A percentile compares a stretch with the other conserved stretches of the same genome.
Evolutionary conservation across 176 grass and related monocot species (phyloP).

Genomic region (Phoenix dactylifera): DNA sequence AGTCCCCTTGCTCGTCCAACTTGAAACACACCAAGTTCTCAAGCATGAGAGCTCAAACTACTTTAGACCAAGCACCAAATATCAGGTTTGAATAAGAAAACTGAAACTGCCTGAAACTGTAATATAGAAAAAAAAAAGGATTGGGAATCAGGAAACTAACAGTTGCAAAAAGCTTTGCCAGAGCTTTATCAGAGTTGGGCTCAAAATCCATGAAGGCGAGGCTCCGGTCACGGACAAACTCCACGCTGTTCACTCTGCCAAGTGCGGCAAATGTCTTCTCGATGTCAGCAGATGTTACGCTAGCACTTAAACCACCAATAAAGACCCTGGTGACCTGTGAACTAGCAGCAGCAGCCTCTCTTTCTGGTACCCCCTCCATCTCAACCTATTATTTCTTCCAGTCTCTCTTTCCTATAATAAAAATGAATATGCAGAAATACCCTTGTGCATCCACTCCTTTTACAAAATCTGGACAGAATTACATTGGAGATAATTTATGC

Average conservation of each 20-base stretch:
- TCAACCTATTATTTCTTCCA: background rate
- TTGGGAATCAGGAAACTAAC: conserved; percentile 17
- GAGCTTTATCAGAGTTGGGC: conserved; percentile 55
- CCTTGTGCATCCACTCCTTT: no score
- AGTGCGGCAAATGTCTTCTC: conserved; percentile 48
- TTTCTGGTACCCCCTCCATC: background rate
- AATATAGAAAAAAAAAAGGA: background rate
- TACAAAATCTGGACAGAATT: no score
- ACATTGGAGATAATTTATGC: no score
- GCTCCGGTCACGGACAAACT: conserved; percentile 60
- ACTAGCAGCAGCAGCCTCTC: background rate
- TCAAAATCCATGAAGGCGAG: conserved; percentile 86
- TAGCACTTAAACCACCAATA: conserved; percentile 52
- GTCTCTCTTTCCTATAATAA: no score
- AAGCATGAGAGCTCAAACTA: conserved; percentile 1
- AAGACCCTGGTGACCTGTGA: conserved; percentile 31
- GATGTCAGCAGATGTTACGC: conserved; percentile 42
- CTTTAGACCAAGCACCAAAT: background rate
- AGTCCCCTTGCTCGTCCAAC: background rate
- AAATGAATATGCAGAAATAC: no score
- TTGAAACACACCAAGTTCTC: background rate
- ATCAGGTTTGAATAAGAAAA: background rate
- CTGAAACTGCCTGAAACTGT: background rate
- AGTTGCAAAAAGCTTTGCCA: conserved; percentile 72
- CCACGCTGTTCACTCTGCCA: conserved; percentile 40